phyloP scores from a whole-genome alignment of 139 green algal species.

The Ettlia oleoabundans region DNA sequence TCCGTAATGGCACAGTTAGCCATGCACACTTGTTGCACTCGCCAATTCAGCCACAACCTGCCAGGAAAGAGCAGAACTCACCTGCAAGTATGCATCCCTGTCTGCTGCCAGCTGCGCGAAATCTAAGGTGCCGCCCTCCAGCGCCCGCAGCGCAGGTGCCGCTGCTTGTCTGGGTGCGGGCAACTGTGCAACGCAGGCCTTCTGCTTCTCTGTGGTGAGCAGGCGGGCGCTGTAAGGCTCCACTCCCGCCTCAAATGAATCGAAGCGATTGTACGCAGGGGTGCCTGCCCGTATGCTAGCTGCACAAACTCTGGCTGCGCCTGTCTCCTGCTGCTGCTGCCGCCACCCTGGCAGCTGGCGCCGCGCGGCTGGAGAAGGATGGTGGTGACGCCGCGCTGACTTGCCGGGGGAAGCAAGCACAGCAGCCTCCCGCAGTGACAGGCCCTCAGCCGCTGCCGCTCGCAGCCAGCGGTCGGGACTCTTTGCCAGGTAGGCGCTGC shows the following conservation, averaged over 20 bases:
- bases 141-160: neutral
- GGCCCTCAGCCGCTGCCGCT: slow-evolving; percentile 4
- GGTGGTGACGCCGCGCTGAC: slow-evolving; percentile 10
- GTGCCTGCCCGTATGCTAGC: neutral
- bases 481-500: neutral
- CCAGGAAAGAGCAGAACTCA: neutral
- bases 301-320: no score
- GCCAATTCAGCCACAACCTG: neutral
- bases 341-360: neutral
- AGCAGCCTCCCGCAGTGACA: slow-evolving; percentile 17
- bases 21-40: neutral
- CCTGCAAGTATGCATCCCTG: neutral
- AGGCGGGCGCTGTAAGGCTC: slow-evolving; percentile 19
- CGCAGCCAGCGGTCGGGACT: slow-evolving; percentile 29
- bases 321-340: neutral
- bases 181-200: neutral
- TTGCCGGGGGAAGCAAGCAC: slow-evolving; percentile 18
- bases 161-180: neutral
- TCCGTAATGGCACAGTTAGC: neutral
- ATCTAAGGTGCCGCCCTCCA: neutral
- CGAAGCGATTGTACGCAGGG: neutral
- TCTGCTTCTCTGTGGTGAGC: neutral
- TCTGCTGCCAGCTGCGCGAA: neutral
- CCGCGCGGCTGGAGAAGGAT: neutral
- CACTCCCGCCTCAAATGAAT: slow-evolving; percentile 16